These are phyloP conservation scores for Alternaria metachromatica DNA, from an alignment of 2,329 filamentous ascomycete species.

Conservation along the genomic window DNA sequence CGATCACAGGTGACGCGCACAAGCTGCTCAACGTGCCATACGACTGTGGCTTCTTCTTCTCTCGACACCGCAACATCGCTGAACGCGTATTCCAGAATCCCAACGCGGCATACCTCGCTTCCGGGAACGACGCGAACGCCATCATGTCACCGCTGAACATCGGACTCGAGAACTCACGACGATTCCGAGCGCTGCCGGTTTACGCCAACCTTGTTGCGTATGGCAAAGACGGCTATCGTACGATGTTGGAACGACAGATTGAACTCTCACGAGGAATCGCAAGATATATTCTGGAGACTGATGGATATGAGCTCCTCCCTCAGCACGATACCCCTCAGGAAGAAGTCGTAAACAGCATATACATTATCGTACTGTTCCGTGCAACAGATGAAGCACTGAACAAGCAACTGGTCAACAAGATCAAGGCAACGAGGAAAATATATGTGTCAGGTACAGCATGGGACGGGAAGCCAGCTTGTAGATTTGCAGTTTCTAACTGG, in stretches of 20 bases:
- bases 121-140: constrained; percentile 42
- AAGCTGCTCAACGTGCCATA: constrained; percentile 96
- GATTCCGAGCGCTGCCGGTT: constrained; percentile 88
- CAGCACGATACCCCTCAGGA: constrained; percentile 43
- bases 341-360: constrained; percentile 61
- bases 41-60: constrained; percentile 90
- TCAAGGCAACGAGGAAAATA: constrained; percentile 76
- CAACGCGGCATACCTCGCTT: constrained; percentile 79
- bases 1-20: constrained; percentile 84
- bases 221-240: constrained; percentile 71
- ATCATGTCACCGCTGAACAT: constrained; percentile 86
- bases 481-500: constrained; percentile 91
- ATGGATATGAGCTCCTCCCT: constrained; percentile 72
- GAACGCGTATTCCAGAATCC: constrained; percentile 62
- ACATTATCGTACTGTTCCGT: constrained; percentile 78
- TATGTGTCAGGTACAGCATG: constrained; percentile 85
- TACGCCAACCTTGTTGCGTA: constrained; percentile 81
- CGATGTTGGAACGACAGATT: constrained; percentile 76
- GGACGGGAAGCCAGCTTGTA: constrained; percentile 73
- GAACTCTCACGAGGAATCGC: constrained; percentile 72
- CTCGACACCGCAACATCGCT: constrained; percentile 53
- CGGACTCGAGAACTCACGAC: constrained; percentile 87
- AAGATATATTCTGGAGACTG: constrained; percentile 65
- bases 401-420: constrained; percentile 67
- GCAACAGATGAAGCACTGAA: constrained; percentile 73